Conservation (phyloP, 306 rosid genomes). For the Citrullus mucosospermus region DNA sequence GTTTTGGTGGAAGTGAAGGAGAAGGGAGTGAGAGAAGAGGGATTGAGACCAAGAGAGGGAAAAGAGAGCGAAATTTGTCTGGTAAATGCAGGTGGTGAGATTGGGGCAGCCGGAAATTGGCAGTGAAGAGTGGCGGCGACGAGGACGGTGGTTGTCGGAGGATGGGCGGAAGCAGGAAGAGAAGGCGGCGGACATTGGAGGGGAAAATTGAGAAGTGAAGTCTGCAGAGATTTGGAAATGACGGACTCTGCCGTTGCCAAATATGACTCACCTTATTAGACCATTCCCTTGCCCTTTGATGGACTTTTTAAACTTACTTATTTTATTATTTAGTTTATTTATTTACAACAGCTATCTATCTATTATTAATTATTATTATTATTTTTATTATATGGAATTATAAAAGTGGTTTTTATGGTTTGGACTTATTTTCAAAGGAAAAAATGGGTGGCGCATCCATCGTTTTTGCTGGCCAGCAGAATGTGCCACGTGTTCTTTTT, state of each 20-base stretch:
- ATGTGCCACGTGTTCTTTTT: no score
- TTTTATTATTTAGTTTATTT: no score
- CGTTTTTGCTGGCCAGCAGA: no score
- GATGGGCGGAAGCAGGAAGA: conserved; percentile 63
- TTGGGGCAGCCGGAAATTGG: conserved; percentile 38
- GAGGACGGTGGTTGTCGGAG: conserved; percentile 13
- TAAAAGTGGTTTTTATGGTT: no score
- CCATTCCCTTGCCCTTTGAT: not conserved
- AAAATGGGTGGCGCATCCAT: no score
- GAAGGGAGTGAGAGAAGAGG: conserved; percentile 72
- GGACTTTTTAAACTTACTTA: not conserved
- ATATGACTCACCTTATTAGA: not conserved
- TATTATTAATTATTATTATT: no score
- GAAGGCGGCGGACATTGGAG: conserved; percentile 38
- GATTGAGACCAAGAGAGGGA: conserved; percentile 87
- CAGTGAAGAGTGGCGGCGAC: conserved; percentile 6
- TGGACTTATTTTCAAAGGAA: no score
- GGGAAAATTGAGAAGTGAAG: not conserved
- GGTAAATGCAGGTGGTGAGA: conserved; percentile 64
- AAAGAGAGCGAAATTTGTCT: conserved; percentile 54
- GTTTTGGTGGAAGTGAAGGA: conserved; percentile 31
- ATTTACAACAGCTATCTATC: no score
- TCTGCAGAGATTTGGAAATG: not conserved
- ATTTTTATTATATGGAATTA: no score
- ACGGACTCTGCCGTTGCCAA: not conserved